These are phyloP conservation scores for Pontederia paniculata DNA, from an alignment of 176 grass and related monocot species.

Conservation along the genomic window DNA sequence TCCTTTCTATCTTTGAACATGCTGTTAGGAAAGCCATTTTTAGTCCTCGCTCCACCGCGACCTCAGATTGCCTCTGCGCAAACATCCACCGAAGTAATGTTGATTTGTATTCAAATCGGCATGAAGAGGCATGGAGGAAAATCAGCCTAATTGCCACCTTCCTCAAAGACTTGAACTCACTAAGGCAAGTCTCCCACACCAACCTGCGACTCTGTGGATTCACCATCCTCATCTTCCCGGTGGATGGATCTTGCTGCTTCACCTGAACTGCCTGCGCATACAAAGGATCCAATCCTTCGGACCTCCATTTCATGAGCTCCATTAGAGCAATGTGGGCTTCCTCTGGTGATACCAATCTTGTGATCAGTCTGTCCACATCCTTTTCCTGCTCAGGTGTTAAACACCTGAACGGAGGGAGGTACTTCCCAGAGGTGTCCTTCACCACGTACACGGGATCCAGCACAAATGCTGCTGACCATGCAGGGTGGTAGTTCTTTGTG, in stretches of 20 bases:
- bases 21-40: conserved; percentile 61
- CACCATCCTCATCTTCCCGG: conserved; percentile 79
- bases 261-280: conserved; percentile 89
- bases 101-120: conserved; percentile 40
- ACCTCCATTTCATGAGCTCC: conserved; percentile 98
- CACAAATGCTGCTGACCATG: conserved; percentile 84
- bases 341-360: conserved; percentile 54
- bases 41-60: conserved; percentile 33
- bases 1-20: conserved; percentile 57
- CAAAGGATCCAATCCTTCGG: conserved; percentile 63
- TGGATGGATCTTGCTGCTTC: conserved; percentile 53
- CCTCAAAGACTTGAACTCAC: conserved; percentile 61
- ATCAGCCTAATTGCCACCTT: conserved; percentile 70
- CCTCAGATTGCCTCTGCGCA: conserved; percentile 1
- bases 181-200: conserved; percentile 82
- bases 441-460: conserved; percentile 67
- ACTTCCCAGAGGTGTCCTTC: conserved; percentile 67
- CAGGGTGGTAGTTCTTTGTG: conserved; percentile 83
- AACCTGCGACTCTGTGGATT: conserved; percentile 85
- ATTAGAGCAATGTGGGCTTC: conserved; percentile 78
- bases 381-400: conserved; percentile 74
- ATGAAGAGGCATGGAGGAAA: conserved; percentile 68
- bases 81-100: conserved; percentile 43
- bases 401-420: conserved; percentile 75
- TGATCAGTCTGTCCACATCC: conserved; percentile 76